Evolutionary conservation across 2,329 filamentous ascomycete genomes (phyloP).

Genomic region (Neonectria faginata): DNA sequence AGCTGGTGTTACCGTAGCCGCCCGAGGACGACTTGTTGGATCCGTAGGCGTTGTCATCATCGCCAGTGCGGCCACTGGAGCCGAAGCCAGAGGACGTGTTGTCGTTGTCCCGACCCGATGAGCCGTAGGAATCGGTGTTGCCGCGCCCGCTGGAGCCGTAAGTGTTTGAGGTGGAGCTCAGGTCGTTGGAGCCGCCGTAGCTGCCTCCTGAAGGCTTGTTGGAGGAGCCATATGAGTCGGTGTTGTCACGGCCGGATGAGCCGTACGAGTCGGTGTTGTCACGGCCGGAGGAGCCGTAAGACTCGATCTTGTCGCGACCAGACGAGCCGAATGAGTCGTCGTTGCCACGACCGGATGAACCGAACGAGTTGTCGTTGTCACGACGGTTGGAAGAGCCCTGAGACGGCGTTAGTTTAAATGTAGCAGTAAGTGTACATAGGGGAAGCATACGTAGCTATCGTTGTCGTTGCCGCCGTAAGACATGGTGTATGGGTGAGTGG

Average conservation of each 20-base stretch:
- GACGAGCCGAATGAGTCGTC: constrained; percentile 28
- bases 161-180: constrained; percentile 3
- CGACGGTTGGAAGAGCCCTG: constrained; percentile 35
- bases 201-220: constrained; percentile 12
- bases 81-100: constrained; percentile 1
- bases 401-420: constrained; percentile 11
- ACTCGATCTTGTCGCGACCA: constrained; percentile 33
- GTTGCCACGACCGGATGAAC: constrained; percentile 31
- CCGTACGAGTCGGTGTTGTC: constrained; percentile 38
- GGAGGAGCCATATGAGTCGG: constrained; percentile 19
- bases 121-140: constrained; percentile 13
- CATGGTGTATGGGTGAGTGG: constrained; percentile 51
- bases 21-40: constrained; percentile 15
- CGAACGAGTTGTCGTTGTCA: constrained; percentile 37
- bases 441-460: constrained; percentile 28
- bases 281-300: constrained; percentile 33
- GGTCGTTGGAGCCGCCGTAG: constrained; percentile 25
- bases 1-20: constrained; percentile 17
- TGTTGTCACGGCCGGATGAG: constrained; percentile 25
- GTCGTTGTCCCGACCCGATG: constrained; percentile 4
- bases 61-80: neutral
- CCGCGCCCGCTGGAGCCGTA: constrained; percentile 9
- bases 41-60: constrained; percentile 20
- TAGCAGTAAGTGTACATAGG: neutral
- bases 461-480: constrained; percentile 55